Evolutionary conservation across 306 rosid species (phyloP).

Genomic region (Dryas drummondii): DNA sequence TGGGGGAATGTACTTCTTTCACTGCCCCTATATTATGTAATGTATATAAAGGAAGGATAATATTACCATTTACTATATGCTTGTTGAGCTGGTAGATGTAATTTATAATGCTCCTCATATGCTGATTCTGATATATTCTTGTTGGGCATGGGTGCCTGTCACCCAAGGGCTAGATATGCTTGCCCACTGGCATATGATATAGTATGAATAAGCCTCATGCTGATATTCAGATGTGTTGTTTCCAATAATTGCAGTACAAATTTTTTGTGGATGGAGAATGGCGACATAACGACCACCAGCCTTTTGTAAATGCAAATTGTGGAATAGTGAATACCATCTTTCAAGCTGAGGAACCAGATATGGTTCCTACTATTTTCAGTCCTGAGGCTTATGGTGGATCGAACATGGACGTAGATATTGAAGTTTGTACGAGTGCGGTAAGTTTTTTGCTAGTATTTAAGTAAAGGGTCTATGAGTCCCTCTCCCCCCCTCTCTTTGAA

Average conservation of each 20-base stretch:
- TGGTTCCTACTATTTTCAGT: constrained; percentile 37
- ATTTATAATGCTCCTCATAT: neutral
- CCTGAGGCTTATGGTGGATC: constrained; percentile 57
- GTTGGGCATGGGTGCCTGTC: neutral
- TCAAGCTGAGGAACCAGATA: constrained; percentile 47
- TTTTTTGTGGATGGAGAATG: constrained; percentile 81
- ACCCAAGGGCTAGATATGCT: constrained; percentile 7
- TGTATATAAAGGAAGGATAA: neutral
- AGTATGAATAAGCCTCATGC: constrained; percentile 17
- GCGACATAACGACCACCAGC: constrained; percentile 77
- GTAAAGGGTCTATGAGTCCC: neutral
- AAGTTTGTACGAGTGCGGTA: constrained; percentile 47
- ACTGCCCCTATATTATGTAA: neutral
- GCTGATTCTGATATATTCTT: neutral
- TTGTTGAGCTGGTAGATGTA: neutral
- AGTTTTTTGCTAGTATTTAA: constrained; percentile 7
- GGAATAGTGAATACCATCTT: constrained; percentile 71
- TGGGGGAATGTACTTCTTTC: neutral
- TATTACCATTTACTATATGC: neutral
- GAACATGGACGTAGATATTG: constrained; percentile 78
- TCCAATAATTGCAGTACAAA: constrained; percentile 62
- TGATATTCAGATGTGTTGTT: constrained; percentile 29
- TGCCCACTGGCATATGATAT: constrained; percentile 10
- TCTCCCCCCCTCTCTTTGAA: neutral
- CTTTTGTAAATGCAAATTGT: constrained; percentile 47